Evolutionary conservation across 1,139 yeast species (phyloP).

Genomic region (Geotrichum bryndzae): DNA sequence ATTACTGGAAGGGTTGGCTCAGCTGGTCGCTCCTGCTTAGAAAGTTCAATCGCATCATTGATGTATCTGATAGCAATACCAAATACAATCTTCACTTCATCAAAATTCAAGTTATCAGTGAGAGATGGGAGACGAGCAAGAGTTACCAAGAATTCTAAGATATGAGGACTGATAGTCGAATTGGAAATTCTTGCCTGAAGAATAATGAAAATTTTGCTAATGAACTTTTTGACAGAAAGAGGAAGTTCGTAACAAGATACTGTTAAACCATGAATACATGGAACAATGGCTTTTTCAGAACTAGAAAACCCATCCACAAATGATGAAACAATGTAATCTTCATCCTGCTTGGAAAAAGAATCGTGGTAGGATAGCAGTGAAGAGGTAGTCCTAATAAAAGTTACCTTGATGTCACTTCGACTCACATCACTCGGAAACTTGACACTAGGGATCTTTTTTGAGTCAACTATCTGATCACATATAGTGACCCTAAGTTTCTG

Average conservation of each 20-base stretch:
- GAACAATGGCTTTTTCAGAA: slow-evolving; percentile 75
- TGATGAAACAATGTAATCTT: slow-evolving; percentile 63
- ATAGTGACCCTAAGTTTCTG: slow-evolving; percentile 44
- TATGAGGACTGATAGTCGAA: slow-evolving; percentile 63
- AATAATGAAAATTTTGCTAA: slow-evolving; percentile 59
- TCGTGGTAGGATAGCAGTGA: slow-evolving; percentile 63
- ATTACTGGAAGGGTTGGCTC: slow-evolving; percentile 42
- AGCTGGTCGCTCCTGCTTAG: slow-evolving; percentile 35
- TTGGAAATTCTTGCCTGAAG: slow-evolving; percentile 71
- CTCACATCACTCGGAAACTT: slow-evolving; percentile 44
- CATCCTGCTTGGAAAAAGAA: slow-evolving; percentile 52
- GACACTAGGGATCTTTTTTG: slow-evolving; percentile 42
- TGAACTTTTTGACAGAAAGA: slow-evolving; percentile 58
- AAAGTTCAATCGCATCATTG: slow-evolving; percentile 58
- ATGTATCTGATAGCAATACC: slow-evolving; percentile 79
- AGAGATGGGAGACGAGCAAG: slow-evolving; percentile 61
- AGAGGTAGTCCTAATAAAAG: slow-evolving; percentile 58
- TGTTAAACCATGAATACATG: slow-evolving; percentile 69
- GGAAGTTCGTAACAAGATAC: slow-evolving; percentile 81
- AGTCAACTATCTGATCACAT: slow-evolving; percentile 52
- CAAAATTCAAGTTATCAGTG: slow-evolving; percentile 66
- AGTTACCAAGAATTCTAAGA: slow-evolving; percentile 66
- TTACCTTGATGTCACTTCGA: slow-evolving; percentile 62
- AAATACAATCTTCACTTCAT: slow-evolving; percentile 73
- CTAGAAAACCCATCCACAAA: slow-evolving; percentile 60